Evolutionary conservation across 306 rosid genomes (phyloP), one percentile per base, ranked within the genome.

Genomic region (Sechiopsis laciniata): DNA sequence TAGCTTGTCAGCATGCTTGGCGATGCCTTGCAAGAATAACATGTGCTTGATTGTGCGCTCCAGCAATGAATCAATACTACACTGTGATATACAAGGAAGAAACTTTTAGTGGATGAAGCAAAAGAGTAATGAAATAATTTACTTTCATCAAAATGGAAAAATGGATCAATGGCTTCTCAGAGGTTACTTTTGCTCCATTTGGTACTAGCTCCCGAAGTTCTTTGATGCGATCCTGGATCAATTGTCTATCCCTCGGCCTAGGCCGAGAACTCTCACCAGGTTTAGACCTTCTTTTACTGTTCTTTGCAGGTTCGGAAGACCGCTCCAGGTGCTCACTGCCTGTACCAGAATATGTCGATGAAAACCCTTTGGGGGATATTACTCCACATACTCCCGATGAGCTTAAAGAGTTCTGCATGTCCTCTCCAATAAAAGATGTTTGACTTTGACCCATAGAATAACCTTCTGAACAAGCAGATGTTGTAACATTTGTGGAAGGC

Each of bases 141-240:
- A 29, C 12, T 52, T 45, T 29, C 32, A 37, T 59, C 15, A 19
- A 42, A 9, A 32, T 29, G 24, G 73, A 53, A 64, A 32, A 29
- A 12, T 35, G 22, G 35, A 32, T 17, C 29, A 60, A 55, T 10
- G 37, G 48, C 42, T 46, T 48, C 61, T 45, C 26, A 67, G 58
- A 71, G 65, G 55, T 73, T 84, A 94, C 99, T 90, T 95, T 95
- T 52, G 96, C 91, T 77, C 97, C 99, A 76, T 75, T 88, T 45
- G 99, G 99, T 57, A 89, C 96, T 68, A 95, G 82, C 75, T 95
- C 97, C 76, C 99, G 85, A 74, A 95, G 85, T 78, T 95, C 99
- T 81, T 95, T 91, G 14, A 95, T 91, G 21, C 99, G 99, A 75
- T 95, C 99, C 82, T 95, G 99, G 79, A 95, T 95, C 84, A 95